Conservation (phyloP, 805 yeast genomes). For the Kodamaea nitidulidarum region DNA sequence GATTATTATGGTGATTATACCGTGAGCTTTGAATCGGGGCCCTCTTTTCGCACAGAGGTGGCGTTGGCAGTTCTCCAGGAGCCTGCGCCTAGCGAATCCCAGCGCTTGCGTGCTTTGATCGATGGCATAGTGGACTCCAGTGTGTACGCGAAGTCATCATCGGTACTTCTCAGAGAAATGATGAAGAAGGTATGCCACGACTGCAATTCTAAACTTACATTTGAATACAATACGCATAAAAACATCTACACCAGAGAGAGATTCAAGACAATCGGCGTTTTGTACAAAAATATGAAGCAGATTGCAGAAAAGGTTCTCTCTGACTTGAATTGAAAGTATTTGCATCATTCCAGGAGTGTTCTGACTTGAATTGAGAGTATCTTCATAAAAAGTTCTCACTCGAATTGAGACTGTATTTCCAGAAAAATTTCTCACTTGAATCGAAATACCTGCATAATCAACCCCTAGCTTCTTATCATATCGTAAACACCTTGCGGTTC, state of each 20-base stretch:
- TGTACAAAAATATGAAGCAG: conserved; percentile 23
- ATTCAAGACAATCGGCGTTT: conserved; percentile 18
- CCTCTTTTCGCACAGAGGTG: conserved; percentile 72
- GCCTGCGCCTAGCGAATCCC: conserved; percentile 24
- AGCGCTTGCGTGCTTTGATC: conserved; percentile 34
- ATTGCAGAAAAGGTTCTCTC: conserved; percentile 18
- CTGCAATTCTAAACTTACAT: conserved; percentile 16
- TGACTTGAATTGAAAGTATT: conserved; percentile 1
- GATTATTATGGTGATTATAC: conserved; percentile 78
- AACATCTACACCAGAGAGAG: conserved; percentile 15
- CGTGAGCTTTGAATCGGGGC: conserved; percentile 41
- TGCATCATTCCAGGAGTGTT: too few relatives aligned
- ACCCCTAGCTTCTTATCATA: not conserved
- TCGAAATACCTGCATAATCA: too few relatives aligned
- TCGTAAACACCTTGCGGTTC: not conserved
- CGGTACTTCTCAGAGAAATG: conserved; percentile 28
- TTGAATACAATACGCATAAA: conserved; percentile 17
- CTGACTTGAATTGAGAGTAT: too few relatives aligned
- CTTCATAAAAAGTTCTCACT: too few relatives aligned
- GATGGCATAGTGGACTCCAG: conserved; percentile 49
- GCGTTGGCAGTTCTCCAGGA: conserved; percentile 62
- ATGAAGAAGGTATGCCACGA: conserved; percentile 24
- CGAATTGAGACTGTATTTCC: too few relatives aligned
- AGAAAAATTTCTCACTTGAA: too few relatives aligned
- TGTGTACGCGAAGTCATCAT: conserved; percentile 22